Base-by-base conservation (phyloP, 1,139 yeast species). In the Wickerhamomyces sp. region DNA sequence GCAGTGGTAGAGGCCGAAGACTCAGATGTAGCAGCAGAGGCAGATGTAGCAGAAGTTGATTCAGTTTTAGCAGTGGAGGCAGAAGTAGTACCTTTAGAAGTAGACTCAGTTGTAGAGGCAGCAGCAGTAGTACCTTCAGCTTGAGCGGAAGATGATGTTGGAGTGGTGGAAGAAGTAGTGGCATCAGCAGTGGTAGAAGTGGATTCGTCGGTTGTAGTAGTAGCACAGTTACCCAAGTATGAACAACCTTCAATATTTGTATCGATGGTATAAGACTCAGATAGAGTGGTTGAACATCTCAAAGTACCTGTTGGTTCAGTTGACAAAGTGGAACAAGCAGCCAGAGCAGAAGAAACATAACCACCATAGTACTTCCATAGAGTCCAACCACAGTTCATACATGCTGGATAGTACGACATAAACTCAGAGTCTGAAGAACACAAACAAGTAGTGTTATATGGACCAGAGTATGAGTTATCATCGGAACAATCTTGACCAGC, bases 371-470 rank as follows among this genome's bases (percentile, higher is more conserved):
- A 58, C 26, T 43, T 41, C 64, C 64, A 61, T 41, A 61, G 43
- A 40, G 63, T 59, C 63, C 64, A 61, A 38, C 65, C 65, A 58
- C 65, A 62, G 37, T 53, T 55, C 46, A 61, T 49, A 52, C 65
- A 62, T 10, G 46, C 46, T 27, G 55, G 50, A 45, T 57, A 59
- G 27, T 46, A 44, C 4, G 45, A 34, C 31, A 50, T 32, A 55
- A 61, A 61, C 1, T 27, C 14, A 36, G 59, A 45, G 36, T 35
- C 58, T 1, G 48, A 23, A 18, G 49, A 39, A 55, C 66, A 62
- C 36, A 62, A 49, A 55, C 62, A 59, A 27, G 49, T 36, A 14
- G 41, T 15, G 40, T 47, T 54, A 42, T 51, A 59, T 40, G 57
- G 53, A 31, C 55, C 48, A n/a, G 43, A 18, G 40, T 54, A 60